Base-by-base conservation (phyloP, 768 basidiomycete genomes). In the Calvatia gigantea region DNA sequence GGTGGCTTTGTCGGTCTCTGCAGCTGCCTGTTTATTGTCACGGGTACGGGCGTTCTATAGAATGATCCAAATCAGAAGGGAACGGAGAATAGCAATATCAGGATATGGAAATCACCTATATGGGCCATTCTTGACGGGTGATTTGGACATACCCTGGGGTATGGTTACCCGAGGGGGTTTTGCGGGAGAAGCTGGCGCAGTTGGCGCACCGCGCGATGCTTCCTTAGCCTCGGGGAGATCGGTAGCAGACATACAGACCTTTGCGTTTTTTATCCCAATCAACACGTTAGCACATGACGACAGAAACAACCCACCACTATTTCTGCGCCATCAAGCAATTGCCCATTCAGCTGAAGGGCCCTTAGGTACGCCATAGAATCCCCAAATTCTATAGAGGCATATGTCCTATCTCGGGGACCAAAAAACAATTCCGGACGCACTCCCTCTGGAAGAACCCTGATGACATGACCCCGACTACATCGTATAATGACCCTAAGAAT, bases 381-480 rank as follows among this genome's bases (percentile, higher is more conserved):
- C 0, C 46, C 61, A 58, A 84, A 86, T 17, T 74, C 66, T 4
- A 86, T 59, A 4, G 75, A 73, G 19, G 81, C 86, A 58, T 86
- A 86, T 58, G 75, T 76, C 15, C 72, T 70, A 58, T 78, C 75
- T 7, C 69, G 65, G 19, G 59, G 23, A 19, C 67, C 65, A 17
- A 61, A 60, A 12, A 58, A 53, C 2, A 48, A 51, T 11, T 39
- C 47, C 19, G 69, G 65, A 38, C 68, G 54, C 21, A 62, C 44
- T 1, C 63, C 42, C 32, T 66, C 32, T 12, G 54, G 37, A 31
- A 47, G 46, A 27, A 63, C 56, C 17, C 57, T 68, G 44, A 76
- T 66, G 11, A 61, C 70, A 54, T 72, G 67, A 21, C 78, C 76
- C 27, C 68, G 66, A 61, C 75, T 76, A 51, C 75, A 72, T 45